These are phyloP conservation scores for Phytopythium litorale DNA, from an alignment of 352 stramenopile species.

Conservation along the genomic window DNA sequence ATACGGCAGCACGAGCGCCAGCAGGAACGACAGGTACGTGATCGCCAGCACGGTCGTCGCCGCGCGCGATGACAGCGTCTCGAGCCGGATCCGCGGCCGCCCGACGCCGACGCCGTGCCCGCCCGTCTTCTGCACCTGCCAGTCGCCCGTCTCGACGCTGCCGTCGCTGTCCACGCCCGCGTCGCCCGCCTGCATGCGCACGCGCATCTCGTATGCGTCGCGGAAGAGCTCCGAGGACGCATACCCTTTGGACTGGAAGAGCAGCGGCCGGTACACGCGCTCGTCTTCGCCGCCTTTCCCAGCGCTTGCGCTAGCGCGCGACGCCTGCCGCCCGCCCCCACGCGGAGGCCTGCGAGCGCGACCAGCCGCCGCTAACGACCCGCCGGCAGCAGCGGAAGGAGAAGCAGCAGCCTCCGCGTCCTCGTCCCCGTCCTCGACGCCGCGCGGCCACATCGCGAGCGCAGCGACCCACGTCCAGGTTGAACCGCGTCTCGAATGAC, in stretches of 20 bases:
- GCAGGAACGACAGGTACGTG: conserved; percentile 72
- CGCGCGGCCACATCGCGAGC: background rate
- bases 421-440: background rate
- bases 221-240: conserved; percentile 77
- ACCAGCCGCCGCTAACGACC: background rate
- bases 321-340: conserved; percentile 7
- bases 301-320: background rate
- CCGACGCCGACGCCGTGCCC: background rate
- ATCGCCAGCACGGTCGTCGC: conserved; percentile 67
- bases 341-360: background rate
- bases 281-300: conserved; percentile 18
- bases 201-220: conserved; percentile 78
- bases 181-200: conserved; percentile 29
- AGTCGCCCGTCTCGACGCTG: background rate
- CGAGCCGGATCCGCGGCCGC: conserved; percentile 65
- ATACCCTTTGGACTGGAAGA: conserved; percentile 80
- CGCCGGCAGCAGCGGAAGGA: background rate
- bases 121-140: conserved; percentile 18
- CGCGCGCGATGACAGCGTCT: conserved; percentile 75
- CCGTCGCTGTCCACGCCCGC: background rate
- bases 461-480: no score
- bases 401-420: background rate
- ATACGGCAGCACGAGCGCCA: conserved; percentile 70
- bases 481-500: no score
- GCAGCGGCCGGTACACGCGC: conserved; percentile 67